Evolutionary conservation across 768 basidiomycete genomes (phyloP).

Genomic region (Lactarius trivialis): DNA sequence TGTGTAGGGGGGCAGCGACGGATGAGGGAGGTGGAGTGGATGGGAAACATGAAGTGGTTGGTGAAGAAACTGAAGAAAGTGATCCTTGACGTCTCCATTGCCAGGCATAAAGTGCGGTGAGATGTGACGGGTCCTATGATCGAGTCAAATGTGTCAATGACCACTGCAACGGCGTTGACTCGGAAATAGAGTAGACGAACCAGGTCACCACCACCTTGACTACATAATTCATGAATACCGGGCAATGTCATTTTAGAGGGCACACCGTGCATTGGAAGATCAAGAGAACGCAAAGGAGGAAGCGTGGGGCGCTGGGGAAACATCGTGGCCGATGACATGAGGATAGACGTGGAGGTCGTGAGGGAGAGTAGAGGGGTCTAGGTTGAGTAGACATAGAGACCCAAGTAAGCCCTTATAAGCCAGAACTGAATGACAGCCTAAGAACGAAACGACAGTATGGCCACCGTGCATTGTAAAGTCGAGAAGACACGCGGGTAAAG

Average conservation of each 20-base stretch:
- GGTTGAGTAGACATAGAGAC: not conserved
- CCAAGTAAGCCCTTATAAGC: conserved; percentile 13
- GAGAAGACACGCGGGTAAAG: not conserved
- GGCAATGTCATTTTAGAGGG: conserved; percentile 12
- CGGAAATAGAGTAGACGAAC: not conserved
- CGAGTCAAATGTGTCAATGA: not conserved
- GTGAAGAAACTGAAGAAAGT: conserved; percentile 21
- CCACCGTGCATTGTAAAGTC: not conserved
- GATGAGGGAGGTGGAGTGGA: conserved; percentile 13
- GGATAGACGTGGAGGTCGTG: conserved; percentile 6
- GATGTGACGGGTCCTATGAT: conserved; percentile 8
- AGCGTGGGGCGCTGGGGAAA: conserved; percentile 20
- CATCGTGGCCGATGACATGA: conserved; percentile 13
- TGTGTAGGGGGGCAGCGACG: conserved; percentile 16
- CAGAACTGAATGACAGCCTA: not conserved
- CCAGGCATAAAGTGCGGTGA: not conserved
- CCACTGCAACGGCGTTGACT: not conserved
- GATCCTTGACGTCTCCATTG: conserved; percentile 13
- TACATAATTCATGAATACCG: conserved; percentile 7
- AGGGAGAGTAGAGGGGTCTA: conserved; percentile 3
- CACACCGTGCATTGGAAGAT: conserved; percentile 17
- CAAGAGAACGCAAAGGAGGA: conserved; percentile 19
- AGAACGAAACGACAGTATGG: not conserved
- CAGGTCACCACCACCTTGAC: not conserved
- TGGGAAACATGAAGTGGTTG: conserved; percentile 20